Base-by-base conservation (phyloP, 2,329 filamentous ascomycete species). In the Colletotrichum orchidophilum region DNA sequence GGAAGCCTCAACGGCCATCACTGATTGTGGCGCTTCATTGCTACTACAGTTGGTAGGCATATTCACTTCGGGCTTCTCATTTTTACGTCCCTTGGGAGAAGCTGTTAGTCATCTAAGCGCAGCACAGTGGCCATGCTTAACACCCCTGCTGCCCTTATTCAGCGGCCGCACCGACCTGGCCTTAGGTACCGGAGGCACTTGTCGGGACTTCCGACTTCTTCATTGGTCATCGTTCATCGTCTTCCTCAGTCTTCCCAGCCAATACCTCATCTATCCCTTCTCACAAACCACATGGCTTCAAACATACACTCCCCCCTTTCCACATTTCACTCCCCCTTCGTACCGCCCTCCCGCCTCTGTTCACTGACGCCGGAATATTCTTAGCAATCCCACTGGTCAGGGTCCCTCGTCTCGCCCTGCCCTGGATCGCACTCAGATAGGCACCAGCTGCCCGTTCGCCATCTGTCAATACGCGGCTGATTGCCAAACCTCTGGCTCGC, bases 401-500 rank as follows among this genome's bases (percentile, higher is more conserved):
- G 58, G 39, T 63, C 64, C 52, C 52, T 71, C 53, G 52, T 42
- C 42, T 65, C 61, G 53, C 55, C 61, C 24, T 53, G 46, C 27
- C 27, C 18, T 2, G 18, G 26, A 42, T 18, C 59, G 27, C 52
- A 57, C 24, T 13, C 26, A 31, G 33, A 54, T 9, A 52, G 21
- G 27, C 29, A 54, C 21, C 24, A 15, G n/a, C 13, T 3, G 4
- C 24, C 7, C 49, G 7, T 29, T 29, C 21, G 35, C 46, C 13
- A 63, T 29, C 42, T 42, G 42, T 64, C 66, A 66, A 50, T 24
- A 31, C 39, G 50, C 63, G 63, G 63, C 63, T 62, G 67, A 67
- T 57, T 68, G 68, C 68, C 68, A 68, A 58, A 67, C 64, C 42
- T 67, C 39, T 71, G 57, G 67, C 52, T 53, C 62, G 63, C 39